Evolutionary conservation across 2,329 filamentous ascomycete species (phyloP).

Genomic region (Epichloe gansuensis): DNA sequence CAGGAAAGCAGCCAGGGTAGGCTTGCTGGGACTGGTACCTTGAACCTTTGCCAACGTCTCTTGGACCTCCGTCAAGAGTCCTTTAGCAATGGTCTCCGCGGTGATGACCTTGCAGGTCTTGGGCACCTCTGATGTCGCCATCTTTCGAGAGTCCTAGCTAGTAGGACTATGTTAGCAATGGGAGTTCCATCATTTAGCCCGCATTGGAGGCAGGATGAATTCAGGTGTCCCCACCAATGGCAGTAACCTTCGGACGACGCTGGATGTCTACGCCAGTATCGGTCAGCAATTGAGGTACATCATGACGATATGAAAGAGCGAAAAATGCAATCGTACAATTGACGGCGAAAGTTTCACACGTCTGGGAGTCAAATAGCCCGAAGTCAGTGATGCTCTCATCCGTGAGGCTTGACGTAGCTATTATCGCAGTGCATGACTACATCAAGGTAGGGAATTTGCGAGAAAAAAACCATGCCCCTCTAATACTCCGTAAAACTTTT

Average conservation of each 20-base stretch:
- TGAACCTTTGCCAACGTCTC: constrained; percentile 61
- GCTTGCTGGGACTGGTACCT: constrained; percentile 41
- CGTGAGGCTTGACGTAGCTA: neutral
- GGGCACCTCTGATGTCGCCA: constrained; percentile 28
- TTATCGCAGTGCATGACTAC: constrained; percentile 1
- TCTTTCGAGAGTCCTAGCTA: constrained; percentile 3
- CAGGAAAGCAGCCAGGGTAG: constrained; percentile 80
- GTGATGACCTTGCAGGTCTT: constrained; percentile 88
- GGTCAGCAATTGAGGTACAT: neutral
- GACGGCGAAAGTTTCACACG: neutral
- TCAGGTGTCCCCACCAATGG: neutral
- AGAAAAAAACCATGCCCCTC: constrained; percentile 14
- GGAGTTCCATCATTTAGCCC: neutral
- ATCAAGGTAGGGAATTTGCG: neutral
- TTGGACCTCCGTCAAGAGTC: constrained; percentile 64
- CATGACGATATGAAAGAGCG: neutral
- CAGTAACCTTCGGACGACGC: neutral
- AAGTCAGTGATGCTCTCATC: constrained; percentile 1
- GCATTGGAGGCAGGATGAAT: neutral
- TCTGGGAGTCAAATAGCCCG: neutral
- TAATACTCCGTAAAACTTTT: neutral
- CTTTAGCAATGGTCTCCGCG: constrained; percentile 76
- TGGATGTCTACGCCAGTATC: neutral
- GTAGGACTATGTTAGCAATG: neutral
- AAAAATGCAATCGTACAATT: neutral